Evolutionary conservation across 352 stramenopile genomes (phyloP).

Genomic region (Phytophthora pinifolia): DNA sequence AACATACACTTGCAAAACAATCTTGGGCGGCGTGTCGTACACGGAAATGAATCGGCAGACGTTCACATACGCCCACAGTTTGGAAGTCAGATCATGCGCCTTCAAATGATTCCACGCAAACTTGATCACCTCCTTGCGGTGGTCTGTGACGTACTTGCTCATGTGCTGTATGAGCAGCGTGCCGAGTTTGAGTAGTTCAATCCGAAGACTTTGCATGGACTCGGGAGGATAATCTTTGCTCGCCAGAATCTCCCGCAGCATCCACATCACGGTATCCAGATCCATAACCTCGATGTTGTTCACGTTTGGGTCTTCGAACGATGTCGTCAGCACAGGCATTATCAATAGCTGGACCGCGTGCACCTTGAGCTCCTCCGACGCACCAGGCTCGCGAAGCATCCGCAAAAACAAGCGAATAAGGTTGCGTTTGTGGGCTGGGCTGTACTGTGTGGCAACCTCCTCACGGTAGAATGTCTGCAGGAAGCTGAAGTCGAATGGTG

Average conservation of each 20-base stretch:
- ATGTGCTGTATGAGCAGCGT: constrained; percentile 97
- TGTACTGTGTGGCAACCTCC: constrained; percentile 76
- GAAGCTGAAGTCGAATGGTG: constrained; percentile 94
- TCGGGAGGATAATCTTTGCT: constrained; percentile 80
- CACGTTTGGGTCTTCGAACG: constrained; percentile 78
- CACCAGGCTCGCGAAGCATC: constrained; percentile 71
- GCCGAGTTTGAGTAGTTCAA: constrained; percentile 94
- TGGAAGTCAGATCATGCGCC: constrained; percentile 92
- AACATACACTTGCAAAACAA: constrained; percentile 97
- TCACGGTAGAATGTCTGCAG: constrained; percentile 89
- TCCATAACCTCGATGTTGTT: constrained; percentile 88
- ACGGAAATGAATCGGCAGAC: constrained; percentile 96
- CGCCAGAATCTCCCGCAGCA: constrained; percentile 86
- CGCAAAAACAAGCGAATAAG: constrained; percentile 91
- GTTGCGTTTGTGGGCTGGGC: constrained; percentile 67
- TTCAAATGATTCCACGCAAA: constrained; percentile 98
- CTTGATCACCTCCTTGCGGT: constrained; percentile 98
- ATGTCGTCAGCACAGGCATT: constrained; percentile 90
- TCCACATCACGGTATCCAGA: constrained; percentile 85
- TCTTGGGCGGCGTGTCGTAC: constrained; percentile 96
- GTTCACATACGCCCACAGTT: constrained; percentile 98
- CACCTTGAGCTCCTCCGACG: constrained; percentile 91
- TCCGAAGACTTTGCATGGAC: constrained; percentile 77
- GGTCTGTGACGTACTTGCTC: constrained; percentile 90
- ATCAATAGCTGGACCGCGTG: constrained; percentile 92